phyloP scores from a whole-genome alignment of 345 rosid genomes.

The Ailanthus altissimus region DNA sequence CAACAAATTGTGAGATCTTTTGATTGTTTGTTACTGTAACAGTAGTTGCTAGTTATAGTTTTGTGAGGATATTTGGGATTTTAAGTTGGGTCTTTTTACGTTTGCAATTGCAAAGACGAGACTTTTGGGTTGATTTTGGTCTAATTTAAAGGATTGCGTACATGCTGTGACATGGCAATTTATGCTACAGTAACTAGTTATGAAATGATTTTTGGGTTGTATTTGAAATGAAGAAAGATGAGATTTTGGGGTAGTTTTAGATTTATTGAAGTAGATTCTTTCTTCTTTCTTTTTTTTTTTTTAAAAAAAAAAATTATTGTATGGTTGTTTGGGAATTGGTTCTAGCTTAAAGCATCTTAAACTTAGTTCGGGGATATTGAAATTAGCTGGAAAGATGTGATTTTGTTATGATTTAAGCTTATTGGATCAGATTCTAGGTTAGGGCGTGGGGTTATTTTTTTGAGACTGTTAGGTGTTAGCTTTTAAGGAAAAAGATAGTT shows the following conservation, averaged over 20 bases:
- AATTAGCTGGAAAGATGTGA: neutral
- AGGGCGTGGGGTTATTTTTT: too few relatives aligned
- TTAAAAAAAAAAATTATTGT: too few relatives aligned
- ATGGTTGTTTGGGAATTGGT: too few relatives aligned
- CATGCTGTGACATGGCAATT: neutral
- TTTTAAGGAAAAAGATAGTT: constrained; percentile 4
- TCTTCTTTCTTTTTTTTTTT: too few relatives aligned
- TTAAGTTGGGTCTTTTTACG: too few relatives aligned
- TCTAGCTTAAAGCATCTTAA: neutral
- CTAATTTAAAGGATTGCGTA: neutral
- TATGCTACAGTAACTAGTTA: neutral
- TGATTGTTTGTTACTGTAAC: constrained; percentile 13
- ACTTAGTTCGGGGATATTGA: neutral
- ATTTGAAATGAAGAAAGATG: constrained; percentile 14
- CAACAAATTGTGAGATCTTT: constrained; percentile 14
- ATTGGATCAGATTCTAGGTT: neutral
- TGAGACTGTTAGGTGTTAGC: neutral
- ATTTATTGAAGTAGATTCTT: neutral
- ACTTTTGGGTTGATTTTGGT: constrained; percentile 6
- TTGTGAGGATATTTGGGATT: constrained; percentile 19
- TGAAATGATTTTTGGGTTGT: constrained; percentile 25
- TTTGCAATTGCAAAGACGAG: constrained; percentile 20
- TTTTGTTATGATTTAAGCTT: neutral
- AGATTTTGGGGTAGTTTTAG: neutral
- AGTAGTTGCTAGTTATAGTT: neutral